A percentile compares a stretch with the other conserved stretches of the same genome.
Conservation (phyloP, 768 basidiomycete genomes). For the Pleurotus tuber-regium region DNA sequence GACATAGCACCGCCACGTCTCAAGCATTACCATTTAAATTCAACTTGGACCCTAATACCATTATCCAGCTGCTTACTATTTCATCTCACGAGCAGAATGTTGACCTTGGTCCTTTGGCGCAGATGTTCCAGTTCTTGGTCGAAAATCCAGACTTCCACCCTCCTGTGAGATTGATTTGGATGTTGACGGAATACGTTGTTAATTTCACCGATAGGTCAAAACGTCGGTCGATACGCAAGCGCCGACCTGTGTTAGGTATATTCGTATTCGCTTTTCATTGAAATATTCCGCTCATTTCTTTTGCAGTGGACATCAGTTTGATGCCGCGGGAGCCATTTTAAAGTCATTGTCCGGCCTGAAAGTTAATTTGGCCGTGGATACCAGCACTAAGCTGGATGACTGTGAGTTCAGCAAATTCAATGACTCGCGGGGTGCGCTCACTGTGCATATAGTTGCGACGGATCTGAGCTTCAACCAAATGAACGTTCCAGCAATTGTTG, state of each 20-base stretch:
- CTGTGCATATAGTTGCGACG: constrained; percentile 39
- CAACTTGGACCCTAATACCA: constrained; percentile 60
- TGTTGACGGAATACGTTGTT: too few relatives aligned
- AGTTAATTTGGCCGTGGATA: constrained; percentile 56
- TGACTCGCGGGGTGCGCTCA: constrained; percentile 2
- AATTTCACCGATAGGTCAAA: constrained; percentile 47
- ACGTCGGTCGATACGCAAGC: constrained; percentile 49
- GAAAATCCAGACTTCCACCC: constrained; percentile 49
- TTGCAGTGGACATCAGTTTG: constrained; percentile 62
- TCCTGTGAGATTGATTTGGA: constrained; percentile 43
- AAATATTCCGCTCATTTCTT: constrained; percentile 8
- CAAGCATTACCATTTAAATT: constrained; percentile 56
- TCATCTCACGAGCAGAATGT: constrained; percentile 54
- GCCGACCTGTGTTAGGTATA: constrained; percentile 59
- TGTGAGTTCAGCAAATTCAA: constrained; percentile 36
- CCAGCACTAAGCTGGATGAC: constrained; percentile 59
- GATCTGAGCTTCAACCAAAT: constrained; percentile 57
- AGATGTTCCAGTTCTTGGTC: constrained; percentile 52
- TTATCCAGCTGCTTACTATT: constrained; percentile 52
- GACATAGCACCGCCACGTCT: constrained; percentile 59
- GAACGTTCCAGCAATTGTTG: constrained; percentile 52
- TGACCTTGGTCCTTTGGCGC: constrained; percentile 56
- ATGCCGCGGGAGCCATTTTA: constrained; percentile 58
- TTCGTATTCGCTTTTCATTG: not conserved
- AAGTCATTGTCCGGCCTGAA: constrained; percentile 57